Evolutionary conservation across 257 asterid species (phyloP).

Genomic region (Agastache rugosa): DNA sequence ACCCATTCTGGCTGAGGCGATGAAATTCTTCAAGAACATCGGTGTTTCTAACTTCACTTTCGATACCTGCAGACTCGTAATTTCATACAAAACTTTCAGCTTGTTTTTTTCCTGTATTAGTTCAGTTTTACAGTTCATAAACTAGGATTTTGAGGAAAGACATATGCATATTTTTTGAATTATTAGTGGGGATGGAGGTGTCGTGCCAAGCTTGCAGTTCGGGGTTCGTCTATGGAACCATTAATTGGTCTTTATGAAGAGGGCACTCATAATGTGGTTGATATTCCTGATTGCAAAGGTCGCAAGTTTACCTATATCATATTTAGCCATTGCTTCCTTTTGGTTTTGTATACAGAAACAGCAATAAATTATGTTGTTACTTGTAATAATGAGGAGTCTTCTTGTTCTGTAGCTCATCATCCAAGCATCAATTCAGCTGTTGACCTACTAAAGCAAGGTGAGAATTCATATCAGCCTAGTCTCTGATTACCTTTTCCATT

Average conservation of each 20-base stretch:
- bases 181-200: conserved; percentile 98
- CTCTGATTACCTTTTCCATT: conserved; percentile 2
- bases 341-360: not conserved
- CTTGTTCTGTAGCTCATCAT: conserved; percentile 77
- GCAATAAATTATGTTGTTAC: not conserved
- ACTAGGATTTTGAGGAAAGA: conserved; percentile 12
- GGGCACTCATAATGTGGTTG: conserved; percentile 83
- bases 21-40: conserved; percentile 56
- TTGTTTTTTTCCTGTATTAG: conserved; percentile 6
- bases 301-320: not conserved
- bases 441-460: conserved; percentile 72
- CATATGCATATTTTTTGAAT: not conserved
- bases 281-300: conserved; percentile 95
- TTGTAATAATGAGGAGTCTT: conserved; percentile 25
- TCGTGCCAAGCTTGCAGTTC: conserved; percentile 92
- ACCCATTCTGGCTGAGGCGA: conserved; percentile 65
- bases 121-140: conserved; percentile 28
- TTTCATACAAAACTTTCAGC: conserved; percentile 5
- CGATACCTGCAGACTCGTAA: conserved; percentile 82
- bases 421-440: conserved; percentile 90
- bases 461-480: conserved; percentile 32
- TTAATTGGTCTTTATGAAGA: conserved; percentile 87
- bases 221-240: conserved; percentile 73
- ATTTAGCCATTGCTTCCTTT: not conserved
- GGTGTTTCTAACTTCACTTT: conserved; percentile 77